A percentile compares a stretch with the other conserved stretches of the same genome.
phyloP scores from a whole-genome alignment of 108 stramenopile genomes.

The Cyclostephanos tholiformis region DNA sequence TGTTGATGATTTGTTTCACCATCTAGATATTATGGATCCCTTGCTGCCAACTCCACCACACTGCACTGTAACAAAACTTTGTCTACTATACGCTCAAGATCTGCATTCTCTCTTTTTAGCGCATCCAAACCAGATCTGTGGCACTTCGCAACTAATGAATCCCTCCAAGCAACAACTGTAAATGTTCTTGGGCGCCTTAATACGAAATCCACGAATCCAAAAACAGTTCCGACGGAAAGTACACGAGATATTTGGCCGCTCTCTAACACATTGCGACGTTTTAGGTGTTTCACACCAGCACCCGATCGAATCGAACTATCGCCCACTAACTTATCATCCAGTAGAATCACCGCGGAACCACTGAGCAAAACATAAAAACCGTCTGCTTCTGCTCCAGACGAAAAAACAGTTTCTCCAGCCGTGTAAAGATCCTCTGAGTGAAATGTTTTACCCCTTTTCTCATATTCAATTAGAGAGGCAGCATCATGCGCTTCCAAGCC shows the following conservation, averaged over 20 bases:
- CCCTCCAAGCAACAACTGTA: slow-evolving; percentile 61
- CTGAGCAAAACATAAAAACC: slow-evolving; percentile 77
- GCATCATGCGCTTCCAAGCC: slow-evolving; percentile 53
- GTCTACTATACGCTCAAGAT: slow-evolving; percentile 62
- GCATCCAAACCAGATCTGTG: slow-evolving; percentile 53
- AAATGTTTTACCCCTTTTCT: slow-evolving; percentile 51
- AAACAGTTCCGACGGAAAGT: slow-evolving; percentile 62
- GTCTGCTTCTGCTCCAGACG: slow-evolving; percentile 56
- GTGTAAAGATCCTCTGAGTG: slow-evolving; percentile 59
- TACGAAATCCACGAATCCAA: slow-evolving; percentile 86
- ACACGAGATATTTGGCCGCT: slow-evolving; percentile 45
- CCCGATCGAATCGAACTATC: slow-evolving; percentile 23
- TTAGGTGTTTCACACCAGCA: slow-evolving; percentile 37
- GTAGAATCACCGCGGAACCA: slow-evolving; percentile 72
- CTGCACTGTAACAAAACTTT: slow-evolving; percentile 73
- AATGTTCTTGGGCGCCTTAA: slow-evolving; percentile 68
- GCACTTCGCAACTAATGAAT: slow-evolving; percentile 70
- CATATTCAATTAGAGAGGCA: slow-evolving; percentile 51
- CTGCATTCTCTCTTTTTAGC: slow-evolving; percentile 59
- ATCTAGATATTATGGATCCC: slow-evolving; percentile 14
- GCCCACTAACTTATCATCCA: slow-evolving; percentile 31
- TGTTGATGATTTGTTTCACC: neutral
- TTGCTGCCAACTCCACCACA: slow-evolving; percentile 65
- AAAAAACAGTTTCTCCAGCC: slow-evolving; percentile 61
- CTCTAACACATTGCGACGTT: slow-evolving; percentile 26